phyloP scores from a whole-genome alignment of 805 yeast species.

The Pichia nakasei region DNA sequence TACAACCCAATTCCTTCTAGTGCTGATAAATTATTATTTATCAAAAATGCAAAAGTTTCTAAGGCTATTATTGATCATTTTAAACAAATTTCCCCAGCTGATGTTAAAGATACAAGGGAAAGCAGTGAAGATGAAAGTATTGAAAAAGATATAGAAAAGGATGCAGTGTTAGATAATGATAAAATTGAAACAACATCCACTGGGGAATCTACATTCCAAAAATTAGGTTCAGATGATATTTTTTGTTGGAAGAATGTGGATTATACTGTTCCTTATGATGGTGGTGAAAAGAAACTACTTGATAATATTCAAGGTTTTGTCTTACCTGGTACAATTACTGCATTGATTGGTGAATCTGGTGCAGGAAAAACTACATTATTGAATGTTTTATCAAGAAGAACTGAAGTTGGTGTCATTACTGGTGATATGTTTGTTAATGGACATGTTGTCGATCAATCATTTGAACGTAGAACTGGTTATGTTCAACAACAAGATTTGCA shows the following conservation, averaged over 20 bases:
- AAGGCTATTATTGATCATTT: constrained; percentile 18
- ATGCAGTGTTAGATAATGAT: constrained; percentile 11
- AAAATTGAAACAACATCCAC: constrained; percentile 25
- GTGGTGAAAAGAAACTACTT: constrained; percentile 32
- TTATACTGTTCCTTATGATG: constrained; percentile 45
- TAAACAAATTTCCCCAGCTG: constrained; percentile 5
- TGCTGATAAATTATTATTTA: constrained; percentile 27
- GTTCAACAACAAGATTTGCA: constrained; percentile 51
- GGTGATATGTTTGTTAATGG: constrained; percentile 53
- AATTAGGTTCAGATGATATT: constrained; percentile 35
- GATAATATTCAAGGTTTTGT: constrained; percentile 37
- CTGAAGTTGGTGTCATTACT: constrained; percentile 43
- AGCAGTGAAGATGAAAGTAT: background rate
- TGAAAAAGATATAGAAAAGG: background rate
- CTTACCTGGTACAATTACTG: constrained; percentile 49
- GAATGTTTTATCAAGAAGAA: constrained; percentile 44
- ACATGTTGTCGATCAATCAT: constrained; percentile 36
- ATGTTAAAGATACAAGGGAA: background rate
- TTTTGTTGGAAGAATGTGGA: constrained; percentile 57
- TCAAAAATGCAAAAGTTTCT: constrained; percentile 22
- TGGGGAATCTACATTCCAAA: constrained; percentile 10
- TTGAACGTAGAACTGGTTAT: constrained; percentile 46
- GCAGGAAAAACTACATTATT: constrained; percentile 56
- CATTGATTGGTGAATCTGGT: constrained; percentile 58
- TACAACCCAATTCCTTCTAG: constrained; percentile 23